phyloP scores from a whole-genome alignment of 208 protist genomes.

The Leishmania martiniquensis region DNA sequence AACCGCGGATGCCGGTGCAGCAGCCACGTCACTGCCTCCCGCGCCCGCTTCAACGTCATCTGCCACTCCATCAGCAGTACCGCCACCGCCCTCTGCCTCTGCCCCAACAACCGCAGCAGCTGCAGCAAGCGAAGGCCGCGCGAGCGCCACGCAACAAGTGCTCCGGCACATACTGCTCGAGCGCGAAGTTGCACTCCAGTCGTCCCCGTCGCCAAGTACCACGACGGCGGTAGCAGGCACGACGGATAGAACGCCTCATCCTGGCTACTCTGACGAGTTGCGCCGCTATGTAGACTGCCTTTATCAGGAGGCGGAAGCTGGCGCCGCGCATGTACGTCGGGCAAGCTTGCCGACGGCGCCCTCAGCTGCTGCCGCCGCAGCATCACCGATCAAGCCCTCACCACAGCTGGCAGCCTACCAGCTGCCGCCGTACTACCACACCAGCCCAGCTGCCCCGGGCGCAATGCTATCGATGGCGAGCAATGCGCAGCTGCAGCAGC shows the following conservation, averaged over 20 bases:
- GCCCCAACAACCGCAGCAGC: conserved; percentile 6
- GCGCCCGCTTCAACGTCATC: neutral
- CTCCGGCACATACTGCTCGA: conserved; percentile 24
- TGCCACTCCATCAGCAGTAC: conserved; percentile 8
- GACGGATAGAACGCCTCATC: neutral
- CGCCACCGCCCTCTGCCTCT: neutral
- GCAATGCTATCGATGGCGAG: neutral
- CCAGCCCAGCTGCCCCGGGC: neutral
- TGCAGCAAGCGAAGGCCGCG: conserved; percentile 1
- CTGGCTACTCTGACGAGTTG: conserved; percentile 16
- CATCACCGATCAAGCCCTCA: neutral
- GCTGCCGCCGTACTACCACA: neutral
- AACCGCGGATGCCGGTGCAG: neutral
- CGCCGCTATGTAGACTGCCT: conserved; percentile 38
- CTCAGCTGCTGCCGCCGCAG: neutral
- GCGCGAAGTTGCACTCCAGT: conserved; percentile 23
- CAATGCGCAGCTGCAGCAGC: neutral
- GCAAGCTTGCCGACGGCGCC: neutral
- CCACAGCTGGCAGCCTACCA: neutral
- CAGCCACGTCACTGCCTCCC: conserved; percentile 7
- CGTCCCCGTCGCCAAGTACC: neutral
- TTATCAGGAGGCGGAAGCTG: conserved; percentile 34
- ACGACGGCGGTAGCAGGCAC: neutral
- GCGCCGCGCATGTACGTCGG: conserved; percentile 17
- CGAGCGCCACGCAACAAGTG: conserved; percentile 23